Evolutionary conservation across 2,329 filamentous ascomycete genomes (phyloP), one percentile per base, ranked within the genome.

Genomic region (Fusarium sp.): DNA sequence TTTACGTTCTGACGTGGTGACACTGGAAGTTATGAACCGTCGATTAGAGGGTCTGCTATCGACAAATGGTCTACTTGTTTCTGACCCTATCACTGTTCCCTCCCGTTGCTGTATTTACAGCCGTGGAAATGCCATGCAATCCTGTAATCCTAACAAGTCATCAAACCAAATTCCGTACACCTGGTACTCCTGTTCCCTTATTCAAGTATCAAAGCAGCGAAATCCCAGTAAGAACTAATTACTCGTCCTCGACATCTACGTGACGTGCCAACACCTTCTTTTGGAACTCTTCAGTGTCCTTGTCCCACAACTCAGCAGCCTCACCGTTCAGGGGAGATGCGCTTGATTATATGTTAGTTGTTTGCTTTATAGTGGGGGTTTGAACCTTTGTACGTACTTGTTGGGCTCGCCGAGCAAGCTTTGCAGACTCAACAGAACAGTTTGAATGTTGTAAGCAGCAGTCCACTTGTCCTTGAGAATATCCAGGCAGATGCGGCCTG

Each of bases 381-480:
- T 21, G 36, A n/a, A 7, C 23, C 14, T 28, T 17, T 28, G 17
- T 38, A 82, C 92, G 79, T 83, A 98, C 96, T 99, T 99, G 83
- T 99, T 99, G 34, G 96, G 96, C 81, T 99, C 96, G 24, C 95
- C 96, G 30, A 99, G 86, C 75, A 99, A 83, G 80, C 94, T 97
- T 82, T 99, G 96, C 80, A 99, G 81, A 73, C 95, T 98, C 74
- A 99, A 80, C 55, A 99, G 83, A 45, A 99, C 93, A 45, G 91
- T 97, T 79, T 96, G 93, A 65, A 97, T 94, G 76, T 98, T 98
- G 86, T 97, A 96, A 42, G 96, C 94, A 19, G 96, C 94, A 61
- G 94, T 97, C 96, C 96, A 99, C 83, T 97, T 97, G 80, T 98
- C 96, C 86, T 97, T 98, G 69, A 99, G 85, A 71, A 99, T 99